These are phyloP conservation scores for Hericium rajendrae DNA, from an alignment of 768 basidiomycete species.

Conservation along the genomic window DNA sequence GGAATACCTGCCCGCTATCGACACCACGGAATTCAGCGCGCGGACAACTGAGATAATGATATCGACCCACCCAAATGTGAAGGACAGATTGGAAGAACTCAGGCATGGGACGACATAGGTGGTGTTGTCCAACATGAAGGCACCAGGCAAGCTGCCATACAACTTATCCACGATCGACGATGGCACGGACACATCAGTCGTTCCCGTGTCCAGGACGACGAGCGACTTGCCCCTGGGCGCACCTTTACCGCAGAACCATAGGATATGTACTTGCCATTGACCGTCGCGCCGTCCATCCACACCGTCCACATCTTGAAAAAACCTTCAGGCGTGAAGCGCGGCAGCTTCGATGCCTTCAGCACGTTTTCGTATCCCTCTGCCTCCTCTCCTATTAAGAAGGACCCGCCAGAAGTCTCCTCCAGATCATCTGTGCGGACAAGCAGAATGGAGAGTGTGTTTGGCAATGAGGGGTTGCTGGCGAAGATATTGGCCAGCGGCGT, in stretches of 20 bases:
- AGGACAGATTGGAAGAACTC: not conserved
- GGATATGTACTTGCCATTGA: not conserved
- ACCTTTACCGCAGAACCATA: not conserved
- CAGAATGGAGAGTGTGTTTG: constrained; percentile 23
- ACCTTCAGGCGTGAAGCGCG: not conserved
- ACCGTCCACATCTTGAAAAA: not conserved
- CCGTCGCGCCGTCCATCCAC: not conserved
- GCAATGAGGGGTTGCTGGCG: constrained; percentile 19
- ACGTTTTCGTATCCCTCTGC: constrained; percentile 20
- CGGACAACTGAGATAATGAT: not conserved
- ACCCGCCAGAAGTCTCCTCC: constrained; percentile 18
- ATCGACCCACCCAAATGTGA: not conserved
- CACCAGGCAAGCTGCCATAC: not conserved
- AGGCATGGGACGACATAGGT: not conserved
- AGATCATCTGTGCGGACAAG: constrained; percentile 22
- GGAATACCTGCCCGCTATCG: not conserved
- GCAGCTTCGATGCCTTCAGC: constrained; percentile 18
- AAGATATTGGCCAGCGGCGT: constrained; percentile 25
- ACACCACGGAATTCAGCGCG: not conserved
- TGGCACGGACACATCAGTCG: not conserved
- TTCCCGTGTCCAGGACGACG: not conserved
- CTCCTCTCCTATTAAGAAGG: constrained; percentile 23
- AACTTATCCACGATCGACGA: not conserved
- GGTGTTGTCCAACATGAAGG: not conserved
- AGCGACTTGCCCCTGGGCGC: not conserved